A percentile compares a stretch with the other conserved stretches of the same genome.
These are phyloP conservation scores for Boechera stricta DNA, from an alignment of 345 rosid species.

Conservation along the genomic window DNA sequence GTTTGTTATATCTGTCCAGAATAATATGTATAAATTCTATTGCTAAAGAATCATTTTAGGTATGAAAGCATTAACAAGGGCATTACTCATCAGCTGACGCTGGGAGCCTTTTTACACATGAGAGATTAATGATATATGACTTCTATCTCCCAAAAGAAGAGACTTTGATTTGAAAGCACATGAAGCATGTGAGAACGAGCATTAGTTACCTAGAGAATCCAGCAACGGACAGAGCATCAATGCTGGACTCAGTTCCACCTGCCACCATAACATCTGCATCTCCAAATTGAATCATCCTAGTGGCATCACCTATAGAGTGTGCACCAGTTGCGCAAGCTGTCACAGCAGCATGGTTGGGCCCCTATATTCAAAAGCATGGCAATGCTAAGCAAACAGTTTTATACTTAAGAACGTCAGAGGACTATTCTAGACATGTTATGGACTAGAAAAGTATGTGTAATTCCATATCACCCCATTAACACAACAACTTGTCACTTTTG, in stretches of 20 bases:
- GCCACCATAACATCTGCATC: slow-evolving; percentile 96
- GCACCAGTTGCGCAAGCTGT: slow-evolving; percentile 99
- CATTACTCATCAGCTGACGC: no score
- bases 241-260: slow-evolving; percentile 96
- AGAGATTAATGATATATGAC: not conserved
- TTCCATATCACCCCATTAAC: not conserved
- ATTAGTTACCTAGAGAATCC: slow-evolving; percentile 83
- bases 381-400: slow-evolving; percentile 24
- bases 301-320: slow-evolving; percentile 95
- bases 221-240: slow-evolving; percentile 94
- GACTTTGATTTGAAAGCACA: not conserved
- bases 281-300: slow-evolving; percentile 97
- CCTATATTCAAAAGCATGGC: slow-evolving; percentile 58
- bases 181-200: not conserved
- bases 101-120: not conserved
- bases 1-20: not conserved
- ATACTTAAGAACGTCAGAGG: slow-evolving; percentile 15
- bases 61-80: not conserved
- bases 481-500: not conserved
- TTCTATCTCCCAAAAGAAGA: not conserved
- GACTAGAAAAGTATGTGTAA: not conserved
- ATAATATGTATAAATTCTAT: no score
- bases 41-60: not conserved
- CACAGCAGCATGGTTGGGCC: slow-evolving; percentile 99
- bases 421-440: not conserved